phyloP scores from a whole-genome alignment of 176 grass and related monocot genomes.

The Elaeis guineensis region DNA sequence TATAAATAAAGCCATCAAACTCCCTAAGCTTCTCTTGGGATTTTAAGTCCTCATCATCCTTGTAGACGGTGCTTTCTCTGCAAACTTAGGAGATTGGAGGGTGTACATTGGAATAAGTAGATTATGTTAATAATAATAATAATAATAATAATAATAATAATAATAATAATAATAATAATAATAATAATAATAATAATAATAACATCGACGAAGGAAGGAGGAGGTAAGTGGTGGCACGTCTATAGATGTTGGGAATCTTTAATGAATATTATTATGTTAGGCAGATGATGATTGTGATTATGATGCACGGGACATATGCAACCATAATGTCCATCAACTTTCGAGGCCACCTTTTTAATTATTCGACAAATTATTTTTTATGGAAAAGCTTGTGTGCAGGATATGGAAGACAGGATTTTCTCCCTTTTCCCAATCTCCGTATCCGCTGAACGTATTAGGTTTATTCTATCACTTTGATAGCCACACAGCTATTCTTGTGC shows the following conservation, averaged over 20 bases:
- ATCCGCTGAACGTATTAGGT: neutral
- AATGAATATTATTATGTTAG: neutral
- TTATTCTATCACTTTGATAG: neutral
- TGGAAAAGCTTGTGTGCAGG: neutral
- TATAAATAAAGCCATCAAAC: too few species aligned
- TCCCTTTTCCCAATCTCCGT: neutral
- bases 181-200: too few species aligned
- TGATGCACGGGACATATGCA: neutral
- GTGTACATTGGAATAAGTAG: too few species aligned
- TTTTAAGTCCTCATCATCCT: too few species aligned
- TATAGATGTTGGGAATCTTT: neutral
- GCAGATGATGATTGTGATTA: neutral
- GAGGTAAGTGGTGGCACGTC: neutral
- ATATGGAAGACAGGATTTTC: neutral
- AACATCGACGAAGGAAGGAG: too few species aligned
- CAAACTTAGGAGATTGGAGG: too few species aligned
- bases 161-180: too few species aligned
- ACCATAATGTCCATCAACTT: neutral
- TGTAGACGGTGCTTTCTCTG: too few species aligned
- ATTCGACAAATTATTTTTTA: neutral
- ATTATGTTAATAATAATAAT: too few species aligned
- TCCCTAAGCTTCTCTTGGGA: too few species aligned
- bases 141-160: too few species aligned
- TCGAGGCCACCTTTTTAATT: neutral
- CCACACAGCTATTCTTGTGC: neutral